Conservation (phyloP, 352 stramenopile genomes). For the Phytophthora niederhauseri region DNA sequence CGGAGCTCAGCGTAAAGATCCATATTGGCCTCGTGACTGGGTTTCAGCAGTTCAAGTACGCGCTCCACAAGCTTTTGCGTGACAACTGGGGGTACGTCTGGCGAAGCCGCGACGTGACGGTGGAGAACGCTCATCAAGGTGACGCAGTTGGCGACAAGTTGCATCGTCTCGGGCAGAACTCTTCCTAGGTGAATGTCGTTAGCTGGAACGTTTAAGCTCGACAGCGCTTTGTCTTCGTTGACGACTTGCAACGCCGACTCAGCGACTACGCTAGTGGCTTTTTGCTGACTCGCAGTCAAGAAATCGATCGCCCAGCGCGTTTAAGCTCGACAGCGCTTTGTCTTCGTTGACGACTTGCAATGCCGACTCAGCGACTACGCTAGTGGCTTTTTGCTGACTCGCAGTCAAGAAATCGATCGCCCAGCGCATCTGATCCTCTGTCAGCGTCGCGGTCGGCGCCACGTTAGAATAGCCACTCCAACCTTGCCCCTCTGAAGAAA, state of each 20-base stretch:
- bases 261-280: constrained; percentile 39
- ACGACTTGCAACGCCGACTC: constrained; percentile 20
- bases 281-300: constrained; percentile 48
- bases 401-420: constrained; percentile 59
- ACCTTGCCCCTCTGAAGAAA: constrained; percentile 12
- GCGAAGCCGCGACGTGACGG: constrained; percentile 22
- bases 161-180: constrained; percentile 47
- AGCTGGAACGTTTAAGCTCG: constrained; percentile 8
- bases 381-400: constrained; percentile 47
- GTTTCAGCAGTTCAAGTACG: constrained; percentile 65
- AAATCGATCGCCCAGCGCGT: constrained; percentile 64
- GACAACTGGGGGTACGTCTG: constrained; percentile 48
- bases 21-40: constrained; percentile 59
- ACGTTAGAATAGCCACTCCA: constrained; percentile 12
- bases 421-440: constrained; percentile 67
- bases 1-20: constrained; percentile 68
- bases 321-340: constrained; percentile 10
- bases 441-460: constrained; percentile 35
- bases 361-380: constrained; percentile 30
- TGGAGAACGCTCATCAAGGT: constrained; percentile 62
- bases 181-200: constrained; percentile 8
- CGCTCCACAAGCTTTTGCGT: constrained; percentile 69
- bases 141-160: constrained; percentile 60
- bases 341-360: constrained; percentile 31
- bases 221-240: constrained; percentile 22